phyloP scores from a whole-genome alignment of 495 filamentous ascomycete genomes.

The Neurospora sp. region DNA sequence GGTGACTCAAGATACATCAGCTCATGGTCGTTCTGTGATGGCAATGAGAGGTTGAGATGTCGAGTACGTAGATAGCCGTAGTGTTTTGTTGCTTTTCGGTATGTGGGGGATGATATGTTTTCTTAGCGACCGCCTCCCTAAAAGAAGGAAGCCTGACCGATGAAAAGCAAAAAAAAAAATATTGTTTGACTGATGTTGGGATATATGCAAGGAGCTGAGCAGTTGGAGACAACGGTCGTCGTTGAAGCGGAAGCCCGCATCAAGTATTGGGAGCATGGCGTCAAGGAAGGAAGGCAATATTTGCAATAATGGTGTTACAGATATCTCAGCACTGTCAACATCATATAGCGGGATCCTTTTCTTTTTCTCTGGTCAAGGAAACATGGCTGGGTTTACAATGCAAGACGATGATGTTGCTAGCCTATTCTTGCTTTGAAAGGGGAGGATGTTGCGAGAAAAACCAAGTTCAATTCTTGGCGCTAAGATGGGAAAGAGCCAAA shows the following conservation, averaged over 20 bases:
- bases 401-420: background rate
- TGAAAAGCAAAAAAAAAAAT: background rate
- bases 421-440: background rate
- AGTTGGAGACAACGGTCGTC: background rate
- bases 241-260: background rate
- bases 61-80: background rate
- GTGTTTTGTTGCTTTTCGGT: background rate
- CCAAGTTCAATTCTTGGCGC: background rate
- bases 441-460: background rate
- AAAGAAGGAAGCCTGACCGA: background rate
- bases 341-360: background rate
- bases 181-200: background rate
- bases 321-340: background rate
- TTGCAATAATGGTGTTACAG: background rate
- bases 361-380: background rate
- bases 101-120: background rate
- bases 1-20: background rate
- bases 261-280: background rate
- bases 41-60: background rate
- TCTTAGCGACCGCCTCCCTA: background rate
- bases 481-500: background rate
- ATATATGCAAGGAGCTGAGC: background rate
- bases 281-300: background rate
- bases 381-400: background rate
- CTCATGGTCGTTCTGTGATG: background rate